Conservation (phyloP, 1,284 basidiomycete species). For the Agroathelia rolfsii region DNA sequence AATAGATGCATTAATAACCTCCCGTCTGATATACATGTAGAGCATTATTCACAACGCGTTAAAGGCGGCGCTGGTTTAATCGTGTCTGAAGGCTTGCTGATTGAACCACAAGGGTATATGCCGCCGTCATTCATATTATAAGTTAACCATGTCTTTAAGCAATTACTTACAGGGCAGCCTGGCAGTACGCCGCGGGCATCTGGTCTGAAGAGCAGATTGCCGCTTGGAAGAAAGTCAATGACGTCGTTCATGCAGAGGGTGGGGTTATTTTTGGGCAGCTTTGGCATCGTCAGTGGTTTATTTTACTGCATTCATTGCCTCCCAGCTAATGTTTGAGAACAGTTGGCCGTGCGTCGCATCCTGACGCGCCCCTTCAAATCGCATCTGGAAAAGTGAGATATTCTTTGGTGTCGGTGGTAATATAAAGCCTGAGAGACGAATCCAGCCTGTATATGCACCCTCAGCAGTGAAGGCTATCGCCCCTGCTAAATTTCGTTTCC, state of each 20-base stretch:
- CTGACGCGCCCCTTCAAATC: too few relatives aligned
- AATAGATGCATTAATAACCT: slow-evolving; percentile 15
- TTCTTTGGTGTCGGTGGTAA: too few relatives aligned
- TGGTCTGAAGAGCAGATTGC: slow-evolving; percentile 1
- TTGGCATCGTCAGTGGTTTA: slow-evolving; percentile 12
- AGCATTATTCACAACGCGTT: slow-evolving; percentile 17
- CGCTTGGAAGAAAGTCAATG: neutral
- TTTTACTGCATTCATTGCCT: too few relatives aligned
- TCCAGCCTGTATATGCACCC: slow-evolving; percentile 28
- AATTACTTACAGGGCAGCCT: too few relatives aligned
- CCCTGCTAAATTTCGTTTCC: slow-evolving; percentile 18
- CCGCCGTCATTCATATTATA: too few relatives aligned
- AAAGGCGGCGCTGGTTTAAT: slow-evolving; percentile 20
- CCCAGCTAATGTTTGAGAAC: too few relatives aligned
- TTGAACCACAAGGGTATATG: slow-evolving; percentile 15
- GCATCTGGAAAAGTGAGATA: too few relatives aligned
- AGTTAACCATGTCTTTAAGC: slow-evolving; percentile 8
- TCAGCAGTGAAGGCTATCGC: slow-evolving; percentile 28
- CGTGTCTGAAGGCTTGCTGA: slow-evolving; percentile 22
- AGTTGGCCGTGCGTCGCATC: too few relatives aligned
- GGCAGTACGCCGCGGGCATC: slow-evolving; percentile 18
- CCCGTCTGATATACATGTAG: neutral
- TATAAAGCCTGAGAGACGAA: too few relatives aligned
- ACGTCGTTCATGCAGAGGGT: slow-evolving; percentile 15
- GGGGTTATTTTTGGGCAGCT: slow-evolving; percentile 29